These are phyloP conservation scores for Phlyctochytrium planicorne DNA, from an alignment of 192 early-diverging fungal species.

Conservation along the genomic window DNA sequence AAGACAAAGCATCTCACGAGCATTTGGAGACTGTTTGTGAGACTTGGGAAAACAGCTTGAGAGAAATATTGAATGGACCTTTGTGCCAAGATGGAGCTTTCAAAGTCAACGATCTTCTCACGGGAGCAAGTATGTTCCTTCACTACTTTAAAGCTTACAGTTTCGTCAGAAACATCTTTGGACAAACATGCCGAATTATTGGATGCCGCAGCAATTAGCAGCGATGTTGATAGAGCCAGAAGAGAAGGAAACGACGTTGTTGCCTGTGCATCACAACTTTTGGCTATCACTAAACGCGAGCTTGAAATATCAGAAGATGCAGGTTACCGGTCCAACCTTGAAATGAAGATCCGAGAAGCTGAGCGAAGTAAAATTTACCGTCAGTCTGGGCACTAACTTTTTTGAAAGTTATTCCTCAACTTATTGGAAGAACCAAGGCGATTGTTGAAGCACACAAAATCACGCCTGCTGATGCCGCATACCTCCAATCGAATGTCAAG, in stretches of 20 bases:
- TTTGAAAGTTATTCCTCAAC: constrained; percentile 29
- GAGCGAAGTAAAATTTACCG: constrained; percentile 24
- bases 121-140: constrained; percentile 32
- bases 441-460: constrained; percentile 18
- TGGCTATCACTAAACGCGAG: constrained; percentile 27
- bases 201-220: not conserved
- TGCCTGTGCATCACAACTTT: constrained; percentile 31
- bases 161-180: constrained; percentile 15
- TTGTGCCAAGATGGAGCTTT: constrained; percentile 42
- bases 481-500: constrained; percentile 18
- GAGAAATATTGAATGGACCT: constrained; percentile 30
- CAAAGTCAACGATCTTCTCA: constrained; percentile 33
- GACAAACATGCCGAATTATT: constrained; percentile 30
- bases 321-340: constrained; percentile 25
- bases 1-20: constrained; percentile 19
- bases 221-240: constrained; percentile 12
- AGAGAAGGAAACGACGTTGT: constrained; percentile 18
- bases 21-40: constrained; percentile 25
- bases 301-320: constrained; percentile 28
- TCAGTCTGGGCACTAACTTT: constrained; percentile 13
- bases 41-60: constrained; percentile 35
- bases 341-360: constrained; percentile 32
- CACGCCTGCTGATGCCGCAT: constrained; percentile 7
- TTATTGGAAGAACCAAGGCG: constrained; percentile 16
- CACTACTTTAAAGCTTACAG: not conserved